phyloP scores from a whole-genome alignment of 768 basidiomycete genomes.

The Saitozyma podzolica region DNA sequence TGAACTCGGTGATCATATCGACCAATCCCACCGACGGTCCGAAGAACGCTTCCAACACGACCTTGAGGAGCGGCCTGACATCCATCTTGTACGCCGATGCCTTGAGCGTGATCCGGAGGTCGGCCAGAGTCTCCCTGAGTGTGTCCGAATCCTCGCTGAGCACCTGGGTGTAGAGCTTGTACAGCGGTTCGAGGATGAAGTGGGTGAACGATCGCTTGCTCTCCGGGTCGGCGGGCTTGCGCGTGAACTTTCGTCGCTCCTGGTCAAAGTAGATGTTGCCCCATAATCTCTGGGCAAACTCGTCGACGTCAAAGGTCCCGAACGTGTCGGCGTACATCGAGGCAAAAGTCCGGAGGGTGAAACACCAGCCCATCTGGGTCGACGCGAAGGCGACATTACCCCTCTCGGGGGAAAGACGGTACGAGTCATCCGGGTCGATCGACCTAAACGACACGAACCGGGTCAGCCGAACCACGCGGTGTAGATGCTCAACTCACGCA shows the following conservation, averaged over 20 bases:
- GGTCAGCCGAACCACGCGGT: slow-evolving; percentile 4
- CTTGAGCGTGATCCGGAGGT: slow-evolving; percentile 80
- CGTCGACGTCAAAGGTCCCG: slow-evolving; percentile 74
- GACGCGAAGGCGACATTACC: slow-evolving; percentile 98
- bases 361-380: slow-evolving; percentile 96
- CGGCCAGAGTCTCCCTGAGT: slow-evolving; percentile 73
- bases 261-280: slow-evolving; percentile 94
- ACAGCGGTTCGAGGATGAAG: slow-evolving; percentile 92
- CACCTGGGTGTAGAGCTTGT: slow-evolving; percentile 84
- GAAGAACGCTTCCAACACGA: slow-evolving; percentile 92
- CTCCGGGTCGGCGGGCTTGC: slow-evolving; percentile 78
- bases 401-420: slow-evolving; percentile 86
- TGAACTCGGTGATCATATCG: slow-evolving; percentile 85
- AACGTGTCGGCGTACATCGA: slow-evolving; percentile 92
- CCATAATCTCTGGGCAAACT: slow-evolving; percentile 91
- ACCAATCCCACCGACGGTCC: slow-evolving; percentile 84
- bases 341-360: slow-evolving; percentile 90
- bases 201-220: slow-evolving; percentile 84
- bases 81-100: slow-evolving; percentile 98
- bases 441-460: slow-evolving; percentile 48
- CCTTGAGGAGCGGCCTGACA: slow-evolving; percentile 88
- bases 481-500: slow-evolving; percentile 59
- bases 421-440: slow-evolving; percentile 83
- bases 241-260: slow-evolving; percentile 82
- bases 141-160: slow-evolving; percentile 90